Base-by-base conservation (phyloP, 1,139 yeast species). In the Taphrina wiesneri region DNA sequence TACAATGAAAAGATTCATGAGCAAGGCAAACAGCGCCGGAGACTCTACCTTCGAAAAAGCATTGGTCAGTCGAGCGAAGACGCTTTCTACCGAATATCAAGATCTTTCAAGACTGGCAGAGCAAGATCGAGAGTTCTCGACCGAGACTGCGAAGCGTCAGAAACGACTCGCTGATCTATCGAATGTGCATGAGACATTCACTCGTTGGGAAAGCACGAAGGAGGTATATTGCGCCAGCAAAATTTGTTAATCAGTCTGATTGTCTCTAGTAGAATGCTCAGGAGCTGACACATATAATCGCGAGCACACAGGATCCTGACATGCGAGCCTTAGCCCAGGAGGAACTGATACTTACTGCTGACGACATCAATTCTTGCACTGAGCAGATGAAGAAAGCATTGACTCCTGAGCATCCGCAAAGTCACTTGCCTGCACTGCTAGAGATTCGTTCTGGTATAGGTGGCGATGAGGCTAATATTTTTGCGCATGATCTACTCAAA, bases 391-490 rank as follows among this genome's bases (percentile, higher is more conserved):
- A 86, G 69, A 72, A 80, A 0, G 81, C 83, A 66, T 78, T 93
- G 13, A 78, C 91, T 39, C 97, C 98, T 0, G 84, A 89, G 2
- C 86, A 88, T 70, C 86, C 86, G 59, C 89, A 88, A 74, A 83
- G 87, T 2, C 96, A 89, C 65, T 85, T 84, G 68, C 86, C 96
- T 0, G 87, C 96, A 61, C 80, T 93, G 15, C 72, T 93, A 21
- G 99, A 93, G 75, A 76, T 93, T 30, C 81, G 98, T 67, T 97
- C 99, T 0, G 99, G 99, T 1, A 92, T 93, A 0, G 99, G 99
- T 15, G 99, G 99, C 1, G 83, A 86, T 5, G 99, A 93, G 73
- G 98, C 99, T 0, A 85, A 87, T 74, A 81, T 93, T 6, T 93
- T 93, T 75, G 85, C 98, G 0, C 83, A 82, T 57, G 96, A 95